Conservation (phyloP, 2,329 filamentous ascomycete species). For the Chlorencoelia australis region DNA sequence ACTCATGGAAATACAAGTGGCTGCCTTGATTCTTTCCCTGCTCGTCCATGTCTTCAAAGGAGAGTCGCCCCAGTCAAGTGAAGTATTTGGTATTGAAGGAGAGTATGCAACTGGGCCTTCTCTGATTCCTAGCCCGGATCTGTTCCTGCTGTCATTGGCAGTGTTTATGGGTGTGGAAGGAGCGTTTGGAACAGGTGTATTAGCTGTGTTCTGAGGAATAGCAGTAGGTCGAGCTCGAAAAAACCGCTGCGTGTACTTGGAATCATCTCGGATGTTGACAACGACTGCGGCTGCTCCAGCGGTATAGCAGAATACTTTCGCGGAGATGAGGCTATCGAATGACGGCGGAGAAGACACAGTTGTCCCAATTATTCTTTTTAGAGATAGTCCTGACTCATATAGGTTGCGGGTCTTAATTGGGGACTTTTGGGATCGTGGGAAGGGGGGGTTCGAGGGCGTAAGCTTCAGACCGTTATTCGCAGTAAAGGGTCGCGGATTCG, state of each 20-base stretch:
- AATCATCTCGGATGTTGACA: constrained; percentile 63
- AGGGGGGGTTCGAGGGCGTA: constrained; percentile 71
- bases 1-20: constrained; percentile 82
- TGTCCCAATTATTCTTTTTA: constrained; percentile 82
- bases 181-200: constrained; percentile 41
- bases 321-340: constrained; percentile 70
- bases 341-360: constrained; percentile 77
- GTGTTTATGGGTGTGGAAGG: constrained; percentile 44
- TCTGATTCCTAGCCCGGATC: constrained; percentile 39
- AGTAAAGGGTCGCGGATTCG: constrained; percentile 23
- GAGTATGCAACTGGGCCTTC: constrained; percentile 32
- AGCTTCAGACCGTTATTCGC: constrained; percentile 42
- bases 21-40: constrained; percentile 86
- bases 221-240: constrained; percentile 78
- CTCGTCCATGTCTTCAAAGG: constrained; percentile 73
- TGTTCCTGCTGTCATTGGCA: constrained; percentile 53
- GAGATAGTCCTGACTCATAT: constrained; percentile 52
- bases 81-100: constrained; percentile 26
- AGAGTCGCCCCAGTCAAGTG: constrained; percentile 50
- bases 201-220: constrained; percentile 47
- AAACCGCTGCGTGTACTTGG: constrained; percentile 65
- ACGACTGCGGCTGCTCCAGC: constrained; percentile 91
- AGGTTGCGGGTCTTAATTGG: constrained; percentile 38
- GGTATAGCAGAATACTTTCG: constrained; percentile 71
- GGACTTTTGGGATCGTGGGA: constrained; percentile 52